Conservation (phyloP, 495 filamentous ascomycete species). For the Acidomyces sp. region DNA sequence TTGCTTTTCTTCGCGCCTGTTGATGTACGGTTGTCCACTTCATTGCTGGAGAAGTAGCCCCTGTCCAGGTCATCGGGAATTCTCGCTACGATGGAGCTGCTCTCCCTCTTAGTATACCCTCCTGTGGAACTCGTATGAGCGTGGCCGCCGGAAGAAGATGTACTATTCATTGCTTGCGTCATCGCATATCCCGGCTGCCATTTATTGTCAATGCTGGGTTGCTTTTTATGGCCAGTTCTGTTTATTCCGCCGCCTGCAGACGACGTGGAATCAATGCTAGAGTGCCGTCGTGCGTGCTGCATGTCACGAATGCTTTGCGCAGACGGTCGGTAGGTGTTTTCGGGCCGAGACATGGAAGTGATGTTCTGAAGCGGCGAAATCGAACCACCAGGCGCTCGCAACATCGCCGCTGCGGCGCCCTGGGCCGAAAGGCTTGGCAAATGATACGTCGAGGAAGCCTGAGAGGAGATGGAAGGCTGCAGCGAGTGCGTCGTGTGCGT, state of each 20-base stretch:
- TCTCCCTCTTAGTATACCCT: conserved; percentile 6
- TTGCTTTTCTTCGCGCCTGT: conserved; percentile 1
- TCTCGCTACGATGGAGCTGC: not conserved
- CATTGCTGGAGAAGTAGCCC: conserved; percentile 87
- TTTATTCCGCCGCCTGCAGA: conserved; percentile 19
- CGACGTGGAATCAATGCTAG: conserved; percentile 53
- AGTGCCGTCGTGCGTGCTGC: conserved; percentile 77
- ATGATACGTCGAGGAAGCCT: not conserved
- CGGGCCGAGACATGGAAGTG: conserved; percentile 30
- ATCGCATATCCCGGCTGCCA: conserved; percentile 63
- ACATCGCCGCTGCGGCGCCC: too few species aligned
- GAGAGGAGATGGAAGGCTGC: not conserved
- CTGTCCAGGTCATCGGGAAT: conserved; percentile 54
- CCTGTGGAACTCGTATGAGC: too few species aligned
- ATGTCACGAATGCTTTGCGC: conserved; percentile 75
- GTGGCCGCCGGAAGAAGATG: too few species aligned
- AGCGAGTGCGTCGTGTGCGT: too few species aligned
- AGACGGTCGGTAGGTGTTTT: conserved; percentile 48
- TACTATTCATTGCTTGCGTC: too few species aligned
- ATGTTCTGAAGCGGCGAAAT: conserved; percentile 32
- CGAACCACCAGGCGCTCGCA: too few species aligned
- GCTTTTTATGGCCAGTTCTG: conserved; percentile 50
- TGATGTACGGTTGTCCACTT: conserved; percentile 51
- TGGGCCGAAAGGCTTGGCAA: too few species aligned
- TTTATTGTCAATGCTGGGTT: conserved; percentile 74